A percentile compares a stretch with the other conserved stretches of the same genome.
Conservation (phyloP, 2,329 filamentous ascomycete genomes). For the Pseudodiploospora longispora region DNA sequence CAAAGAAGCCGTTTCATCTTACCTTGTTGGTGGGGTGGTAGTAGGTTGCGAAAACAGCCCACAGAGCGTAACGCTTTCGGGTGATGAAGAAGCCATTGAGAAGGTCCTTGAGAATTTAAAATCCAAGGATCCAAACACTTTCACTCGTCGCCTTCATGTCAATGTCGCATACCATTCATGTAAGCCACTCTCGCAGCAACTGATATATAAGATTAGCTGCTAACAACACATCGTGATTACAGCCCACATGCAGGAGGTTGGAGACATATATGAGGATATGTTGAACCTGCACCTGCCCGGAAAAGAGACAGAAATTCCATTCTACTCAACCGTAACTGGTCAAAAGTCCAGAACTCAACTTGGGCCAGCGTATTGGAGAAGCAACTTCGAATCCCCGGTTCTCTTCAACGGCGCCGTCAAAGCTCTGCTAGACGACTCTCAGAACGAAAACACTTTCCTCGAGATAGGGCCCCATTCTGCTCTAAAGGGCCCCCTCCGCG, state of each 20-base stretch:
- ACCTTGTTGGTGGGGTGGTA: background rate
- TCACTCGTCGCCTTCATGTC: conserved; percentile 34
- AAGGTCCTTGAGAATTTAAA: conserved; percentile 25
- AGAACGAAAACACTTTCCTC: conserved; percentile 6
- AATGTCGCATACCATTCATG: background rate
- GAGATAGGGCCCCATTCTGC: conserved; percentile 15
- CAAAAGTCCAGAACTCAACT: conserved; percentile 6
- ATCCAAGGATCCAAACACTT: conserved; percentile 26
- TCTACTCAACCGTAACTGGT: conserved; percentile 19
- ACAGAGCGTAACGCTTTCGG: conserved; percentile 30
- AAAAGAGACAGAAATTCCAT: conserved; percentile 1
- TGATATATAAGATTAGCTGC: background rate
- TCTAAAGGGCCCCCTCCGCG: conserved; percentile 7
- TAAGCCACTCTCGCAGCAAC: background rate
- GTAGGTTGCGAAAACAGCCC: conserved; percentile 35
- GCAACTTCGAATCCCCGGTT: conserved; percentile 22
- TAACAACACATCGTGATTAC: background rate
- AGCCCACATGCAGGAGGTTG: conserved; percentile 4
- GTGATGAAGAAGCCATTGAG: conserved; percentile 25
- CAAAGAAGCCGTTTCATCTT: background rate
- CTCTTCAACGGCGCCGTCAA: conserved; percentile 13
- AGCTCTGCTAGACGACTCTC: background rate
- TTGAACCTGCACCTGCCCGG: background rate
- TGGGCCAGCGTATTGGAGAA: conserved; percentile 19
- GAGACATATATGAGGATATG: background rate